phyloP scores from a whole-genome alignment of 495 filamentous ascomycete species.

The Paragyromitra xinjiangensis region DNA sequence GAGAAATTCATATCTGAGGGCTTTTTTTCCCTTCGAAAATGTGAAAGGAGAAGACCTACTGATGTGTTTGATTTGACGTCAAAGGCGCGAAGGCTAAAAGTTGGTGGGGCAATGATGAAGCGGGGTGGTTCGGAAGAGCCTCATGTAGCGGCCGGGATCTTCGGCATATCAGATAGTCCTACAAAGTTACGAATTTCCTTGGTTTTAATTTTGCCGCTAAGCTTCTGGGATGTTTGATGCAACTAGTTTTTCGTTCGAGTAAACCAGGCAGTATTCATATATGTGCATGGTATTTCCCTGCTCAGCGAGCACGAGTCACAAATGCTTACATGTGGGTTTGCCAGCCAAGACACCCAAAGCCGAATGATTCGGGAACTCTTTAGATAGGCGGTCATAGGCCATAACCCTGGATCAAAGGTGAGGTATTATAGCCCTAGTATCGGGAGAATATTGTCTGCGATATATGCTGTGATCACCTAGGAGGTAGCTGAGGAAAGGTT shows the following conservation, averaged over 20 bases:
- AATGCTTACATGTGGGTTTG: no score
- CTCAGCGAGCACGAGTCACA: no score
- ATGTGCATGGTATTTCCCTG: not conserved
- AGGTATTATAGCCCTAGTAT: not conserved
- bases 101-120: slow-evolving; percentile 8
- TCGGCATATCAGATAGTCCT: not conserved
- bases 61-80: not conserved
- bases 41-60: not conserved
- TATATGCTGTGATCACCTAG: no score
- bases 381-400: no score
- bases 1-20: not conserved
- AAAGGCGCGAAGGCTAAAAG: not conserved
- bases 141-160: slow-evolving; percentile 3
- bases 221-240: not conserved
- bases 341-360: no score
- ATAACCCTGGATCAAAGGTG: no score
- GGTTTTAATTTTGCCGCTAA: not conserved
- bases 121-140: slow-evolving; percentile 14
- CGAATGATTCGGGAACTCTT: no score
- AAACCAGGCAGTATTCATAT: not conserved
- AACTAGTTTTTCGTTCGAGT: not conserved
- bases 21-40: not conserved
- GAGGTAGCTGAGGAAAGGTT: not conserved
- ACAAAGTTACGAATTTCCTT: not conserved
- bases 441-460: not conserved